A percentile compares a stretch with the other conserved stretches of the same genome.
phyloP scores from a whole-genome alignment of 2,329 filamentous ascomycete species.

The Clonostachys solani region DNA sequence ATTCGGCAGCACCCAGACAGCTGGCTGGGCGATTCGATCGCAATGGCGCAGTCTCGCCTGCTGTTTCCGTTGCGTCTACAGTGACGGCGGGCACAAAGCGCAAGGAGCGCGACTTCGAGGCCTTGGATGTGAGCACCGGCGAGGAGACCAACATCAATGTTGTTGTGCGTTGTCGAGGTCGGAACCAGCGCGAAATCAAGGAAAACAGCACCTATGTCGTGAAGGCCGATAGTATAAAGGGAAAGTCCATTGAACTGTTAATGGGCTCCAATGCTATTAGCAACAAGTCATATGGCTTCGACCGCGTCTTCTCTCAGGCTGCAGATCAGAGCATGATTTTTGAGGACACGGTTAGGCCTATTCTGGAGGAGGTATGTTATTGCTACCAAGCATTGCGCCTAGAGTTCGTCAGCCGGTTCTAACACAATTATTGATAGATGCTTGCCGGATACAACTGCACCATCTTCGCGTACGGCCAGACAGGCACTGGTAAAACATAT shows the following conservation, averaged over 20 bases:
- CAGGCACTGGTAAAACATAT: conserved; percentile 97
- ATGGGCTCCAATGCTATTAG: conserved; percentile 91
- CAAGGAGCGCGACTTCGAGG: conserved; percentile 81
- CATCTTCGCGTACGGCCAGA: conserved; percentile 97
- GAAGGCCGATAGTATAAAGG: conserved; percentile 81
- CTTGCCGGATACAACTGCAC: conserved; percentile 95
- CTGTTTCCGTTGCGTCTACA: conserved; percentile 60
- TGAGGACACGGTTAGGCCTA: conserved; percentile 90
- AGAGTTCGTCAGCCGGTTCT: not conserved
- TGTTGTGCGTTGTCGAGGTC: conserved; percentile 88
- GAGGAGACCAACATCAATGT: conserved; percentile 98
- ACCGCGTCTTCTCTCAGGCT: conserved; percentile 93
- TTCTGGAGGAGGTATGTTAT: conserved; percentile 78
- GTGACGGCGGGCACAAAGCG: conserved; percentile 66
- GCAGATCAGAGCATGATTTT: conserved; percentile 93
- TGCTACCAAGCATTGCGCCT: not conserved
- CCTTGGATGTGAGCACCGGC: conserved; percentile 47
- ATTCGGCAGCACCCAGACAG: not conserved
- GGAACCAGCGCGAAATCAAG: conserved; percentile 85
- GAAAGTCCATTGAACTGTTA: conserved; percentile 76
- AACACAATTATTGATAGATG: conserved; percentile 54
- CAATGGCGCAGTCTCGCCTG: conserved; percentile 58
- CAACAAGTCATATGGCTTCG: conserved; percentile 96
- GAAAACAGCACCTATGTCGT: conserved; percentile 96
- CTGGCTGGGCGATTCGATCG: conserved; percentile 12